Evolutionary conservation across 2,329 filamentous ascomycete species (phyloP), one percentile per base, ranked within the genome.

Genomic region (Magnaporthales sp.): DNA sequence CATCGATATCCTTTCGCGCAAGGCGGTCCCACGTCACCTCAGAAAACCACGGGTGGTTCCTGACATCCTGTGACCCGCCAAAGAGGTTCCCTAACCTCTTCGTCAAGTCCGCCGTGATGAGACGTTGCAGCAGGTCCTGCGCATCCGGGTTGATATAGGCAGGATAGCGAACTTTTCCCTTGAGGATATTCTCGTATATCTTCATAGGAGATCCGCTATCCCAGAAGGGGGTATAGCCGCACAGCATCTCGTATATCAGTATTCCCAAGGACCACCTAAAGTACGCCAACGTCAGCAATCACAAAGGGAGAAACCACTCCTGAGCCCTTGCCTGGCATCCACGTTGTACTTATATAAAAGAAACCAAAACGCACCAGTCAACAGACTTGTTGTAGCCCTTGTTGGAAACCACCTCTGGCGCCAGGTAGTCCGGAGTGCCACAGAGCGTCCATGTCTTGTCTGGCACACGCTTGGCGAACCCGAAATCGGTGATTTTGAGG

Each of bases 311-410:
- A 56, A 58, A n/a, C 24, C 10, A 13, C 5, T 15, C 1, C 19
- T 63, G 31, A 30, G 32, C n/a, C 31, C 27, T 19, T 27, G 22
- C 68, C 38, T 63, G 24, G 27, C 31, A 32, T 46, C 22, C 15
- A 31, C 56, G 29, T 65, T 30, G 32, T 26, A 27, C 62, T 67
- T 3, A n/a, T 69, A 64, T 69, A 67, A 32, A 30, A n/a, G 66
- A 27, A 13, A 19, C 46, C n/a, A 29, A 24, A 30, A 65, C 65
- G 10, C 26, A 97, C 95, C 95, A 99, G 77, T 99, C 95, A 22
- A 99, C 95, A 56, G 94, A 97, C 78, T 98, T 99, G 83, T 99
- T 99, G 83, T 99, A 99, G 66, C 95, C 95, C 80, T 98, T 98
- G 77, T 94, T 97, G 68, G 93, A 93, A n/a, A 99, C 95, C 15